phyloP scores from a whole-genome alignment of 768 basidiomycete genomes.

The Boletus pseudopeckii region DNA sequence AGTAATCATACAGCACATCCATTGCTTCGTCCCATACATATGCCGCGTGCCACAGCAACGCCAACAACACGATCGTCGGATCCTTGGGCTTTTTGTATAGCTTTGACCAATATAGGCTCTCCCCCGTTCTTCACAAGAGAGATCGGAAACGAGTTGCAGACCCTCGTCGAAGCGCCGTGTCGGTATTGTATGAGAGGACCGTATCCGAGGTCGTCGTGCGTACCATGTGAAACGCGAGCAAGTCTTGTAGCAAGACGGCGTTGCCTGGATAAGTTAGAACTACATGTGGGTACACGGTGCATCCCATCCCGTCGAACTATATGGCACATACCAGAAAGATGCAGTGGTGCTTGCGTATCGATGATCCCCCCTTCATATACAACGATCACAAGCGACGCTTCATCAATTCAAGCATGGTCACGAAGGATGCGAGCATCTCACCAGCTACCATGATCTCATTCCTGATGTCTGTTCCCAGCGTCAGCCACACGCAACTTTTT shows the following conservation, averaged over 20 bases:
- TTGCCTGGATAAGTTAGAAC: neutral
- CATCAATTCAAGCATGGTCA: neutral
- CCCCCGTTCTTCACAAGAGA: slow-evolving; percentile 3
- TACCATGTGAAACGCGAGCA: slow-evolving; percentile 49
- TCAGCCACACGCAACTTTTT: neutral
- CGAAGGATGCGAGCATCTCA: neutral
- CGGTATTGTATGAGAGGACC: slow-evolving; percentile 14
- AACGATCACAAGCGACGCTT: neutral
- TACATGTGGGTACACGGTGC: neutral
- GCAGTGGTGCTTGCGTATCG: slow-evolving; percentile 29
- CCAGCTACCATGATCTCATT: slow-evolving; percentile 5
- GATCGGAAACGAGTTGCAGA: slow-evolving; percentile 7
- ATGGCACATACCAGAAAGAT: slow-evolving; percentile 21
- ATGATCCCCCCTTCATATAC: neutral
- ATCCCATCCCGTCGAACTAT: neutral
- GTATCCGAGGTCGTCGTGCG: slow-evolving; percentile 14
- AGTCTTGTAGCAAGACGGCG: slow-evolving; percentile 31
- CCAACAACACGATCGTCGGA: slow-evolving; percentile 48
- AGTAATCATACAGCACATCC: slow-evolving; percentile 32
- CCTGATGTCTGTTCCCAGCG: slow-evolving; percentile 38
- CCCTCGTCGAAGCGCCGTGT: neutral
- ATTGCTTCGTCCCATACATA: slow-evolving; percentile 57
- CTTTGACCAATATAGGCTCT: slow-evolving; percentile 8
- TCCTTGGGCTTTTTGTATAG: slow-evolving; percentile 27
- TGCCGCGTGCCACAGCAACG: slow-evolving; percentile 48